These are phyloP conservation scores for Pichia sp. DNA, from an alignment of 1,139 yeast genomes.

Conservation along the genomic window DNA sequence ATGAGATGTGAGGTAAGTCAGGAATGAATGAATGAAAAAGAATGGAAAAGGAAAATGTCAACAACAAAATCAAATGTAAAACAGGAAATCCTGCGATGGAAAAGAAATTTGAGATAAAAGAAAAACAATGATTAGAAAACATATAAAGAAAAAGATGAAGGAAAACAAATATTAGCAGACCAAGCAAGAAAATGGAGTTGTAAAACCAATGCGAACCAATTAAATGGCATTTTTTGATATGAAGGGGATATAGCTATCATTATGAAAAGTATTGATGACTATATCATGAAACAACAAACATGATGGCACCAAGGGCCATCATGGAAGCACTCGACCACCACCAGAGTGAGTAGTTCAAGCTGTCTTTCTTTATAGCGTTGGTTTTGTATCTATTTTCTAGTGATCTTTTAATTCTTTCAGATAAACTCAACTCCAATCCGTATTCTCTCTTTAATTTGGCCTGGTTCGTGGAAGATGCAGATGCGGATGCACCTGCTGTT, in stretches of 20 bases:
- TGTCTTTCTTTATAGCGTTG: slow-evolving; percentile 53
- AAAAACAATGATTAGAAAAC: neutral
- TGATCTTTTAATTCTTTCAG: slow-evolving; percentile 54
- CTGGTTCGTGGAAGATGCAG: slow-evolving; percentile 27
- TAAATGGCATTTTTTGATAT: neutral
- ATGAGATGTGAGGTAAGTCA: neutral
- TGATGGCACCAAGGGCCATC: slow-evolving; percentile 38
- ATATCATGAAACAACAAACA: slow-evolving; percentile 15
- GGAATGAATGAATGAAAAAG: neutral
- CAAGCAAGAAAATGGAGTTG: neutral
- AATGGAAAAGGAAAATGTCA: neutral
- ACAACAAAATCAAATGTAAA: neutral
- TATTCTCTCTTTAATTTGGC: slow-evolving; percentile 8
- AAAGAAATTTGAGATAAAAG: neutral
- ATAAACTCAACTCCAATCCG: slow-evolving; percentile 20
- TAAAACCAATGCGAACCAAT: neutral
- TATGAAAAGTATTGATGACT: neutral
- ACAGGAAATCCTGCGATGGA: neutral
- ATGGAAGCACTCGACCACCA: slow-evolving; percentile 45
- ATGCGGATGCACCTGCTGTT: slow-evolving; percentile 36
- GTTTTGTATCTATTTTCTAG: slow-evolving; percentile 79
- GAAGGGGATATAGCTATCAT: neutral
- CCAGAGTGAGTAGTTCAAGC: slow-evolving; percentile 45
- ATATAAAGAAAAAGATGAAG: neutral
- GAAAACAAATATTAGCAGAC: neutral